Conservation (phyloP, 495 filamentous ascomycete genomes). For the Podospora bellae-mahoneyi region DNA sequence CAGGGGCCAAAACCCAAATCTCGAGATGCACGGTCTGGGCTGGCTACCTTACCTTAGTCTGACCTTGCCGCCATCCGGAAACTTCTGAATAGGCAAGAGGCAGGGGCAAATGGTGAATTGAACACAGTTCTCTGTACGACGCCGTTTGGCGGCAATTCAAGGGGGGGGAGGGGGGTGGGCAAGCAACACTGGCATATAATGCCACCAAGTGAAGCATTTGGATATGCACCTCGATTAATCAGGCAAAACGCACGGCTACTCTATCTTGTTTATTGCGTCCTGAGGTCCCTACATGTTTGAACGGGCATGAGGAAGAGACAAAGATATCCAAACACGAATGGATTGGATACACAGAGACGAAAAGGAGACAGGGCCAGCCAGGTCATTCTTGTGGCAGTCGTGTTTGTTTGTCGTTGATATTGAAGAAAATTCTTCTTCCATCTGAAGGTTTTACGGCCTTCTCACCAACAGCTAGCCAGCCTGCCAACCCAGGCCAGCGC, state of each 20-base stretch:
- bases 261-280: slow-evolving; percentile 2
- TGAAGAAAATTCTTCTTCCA: background rate
- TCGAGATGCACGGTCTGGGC: background rate
- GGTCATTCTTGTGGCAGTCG: background rate
- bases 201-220: background rate
- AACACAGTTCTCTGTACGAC: background rate
- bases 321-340: background rate
- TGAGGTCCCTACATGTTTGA: background rate
- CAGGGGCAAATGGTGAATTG: background rate
- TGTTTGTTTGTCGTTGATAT: background rate
- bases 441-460: background rate
- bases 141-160: background rate
- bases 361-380: background rate
- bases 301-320: background rate
- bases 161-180: background rate
- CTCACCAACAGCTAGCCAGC: background rate
- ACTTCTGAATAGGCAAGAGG: background rate
- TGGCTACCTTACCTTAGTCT: background rate
- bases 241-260: slow-evolving; percentile 4
- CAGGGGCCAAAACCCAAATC: slow-evolving; percentile 4
- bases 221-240: background rate
- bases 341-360: background rate
- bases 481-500: background rate
- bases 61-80: slow-evolving; percentile 1
- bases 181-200: background rate